These are phyloP conservation scores for Musa balbisiana DNA, from an alignment of 202 grass and related monocot species.

Conservation along the genomic window DNA sequence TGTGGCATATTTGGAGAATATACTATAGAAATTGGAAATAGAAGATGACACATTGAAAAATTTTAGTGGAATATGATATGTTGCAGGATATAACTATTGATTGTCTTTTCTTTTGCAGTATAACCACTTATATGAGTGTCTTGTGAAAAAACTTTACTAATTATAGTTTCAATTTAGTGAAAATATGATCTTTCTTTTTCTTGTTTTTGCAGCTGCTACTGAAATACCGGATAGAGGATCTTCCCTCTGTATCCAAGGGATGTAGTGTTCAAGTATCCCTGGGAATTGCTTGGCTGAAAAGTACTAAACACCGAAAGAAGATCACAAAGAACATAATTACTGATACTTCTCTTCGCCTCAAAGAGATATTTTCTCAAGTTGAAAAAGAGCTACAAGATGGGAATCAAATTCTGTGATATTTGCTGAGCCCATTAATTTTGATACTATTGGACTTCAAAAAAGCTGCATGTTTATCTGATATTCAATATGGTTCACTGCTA, in stretches of 20 bases:
- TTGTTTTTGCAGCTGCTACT: slow-evolving; percentile 56
- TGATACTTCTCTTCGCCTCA: slow-evolving; percentile 49
- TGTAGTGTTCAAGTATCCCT: slow-evolving; percentile 48
- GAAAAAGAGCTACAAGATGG: slow-evolving; percentile 49
- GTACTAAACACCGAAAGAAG: slow-evolving; percentile 64
- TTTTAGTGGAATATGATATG: no score
- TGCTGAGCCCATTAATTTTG: neutral
- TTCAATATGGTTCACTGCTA: neutral
- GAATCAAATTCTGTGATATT: slow-evolving; percentile 14
- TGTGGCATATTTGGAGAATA: no score
- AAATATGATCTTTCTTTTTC: neutral
- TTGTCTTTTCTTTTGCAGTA: no score
- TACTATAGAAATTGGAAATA: no score
- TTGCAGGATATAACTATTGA: no score
- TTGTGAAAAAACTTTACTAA: neutral
- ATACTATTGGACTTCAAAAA: no score
- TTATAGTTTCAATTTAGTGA: neutral
- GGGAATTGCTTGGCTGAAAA: slow-evolving; percentile 79
- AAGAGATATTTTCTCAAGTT: slow-evolving; percentile 53
- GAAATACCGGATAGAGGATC: slow-evolving; percentile 62
- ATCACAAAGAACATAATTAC: slow-evolving; percentile 52
- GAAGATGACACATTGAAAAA: no score
- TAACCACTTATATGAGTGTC: no score
- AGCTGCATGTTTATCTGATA: neutral
- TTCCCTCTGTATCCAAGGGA: slow-evolving; percentile 35